These are phyloP conservation scores for Botrytis paeoniae DNA, from an alignment of 2,329 filamentous ascomycete genomes.

Conservation along the genomic window DNA sequence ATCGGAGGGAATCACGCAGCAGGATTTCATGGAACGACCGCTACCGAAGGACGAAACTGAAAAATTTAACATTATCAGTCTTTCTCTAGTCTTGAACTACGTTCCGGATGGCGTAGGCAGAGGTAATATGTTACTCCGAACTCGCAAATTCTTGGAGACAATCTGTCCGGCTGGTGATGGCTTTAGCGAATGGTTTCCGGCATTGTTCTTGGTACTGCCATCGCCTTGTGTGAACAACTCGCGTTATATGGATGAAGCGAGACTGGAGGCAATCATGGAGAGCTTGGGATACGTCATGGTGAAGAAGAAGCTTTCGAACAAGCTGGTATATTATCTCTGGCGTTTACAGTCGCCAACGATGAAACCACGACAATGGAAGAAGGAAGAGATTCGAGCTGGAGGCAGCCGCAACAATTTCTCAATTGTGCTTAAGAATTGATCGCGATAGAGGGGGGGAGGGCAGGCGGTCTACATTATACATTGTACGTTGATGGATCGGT, in stretches of 20 bases:
- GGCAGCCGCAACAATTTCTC: slow-evolving; percentile 85
- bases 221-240: slow-evolving; percentile 87
- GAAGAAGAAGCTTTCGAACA: slow-evolving; percentile 70
- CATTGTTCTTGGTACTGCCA: slow-evolving; percentile 85
- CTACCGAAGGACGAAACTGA: slow-evolving; percentile 61
- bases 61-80: slow-evolving; percentile 82
- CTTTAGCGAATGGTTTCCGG: slow-evolving; percentile 52
- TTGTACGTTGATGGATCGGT: not conserved
- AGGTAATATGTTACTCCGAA: slow-evolving; percentile 82
- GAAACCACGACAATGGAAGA: slow-evolving; percentile 45
- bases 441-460: not conserved
- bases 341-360: slow-evolving; percentile 38
- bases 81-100: slow-evolving; percentile 92
- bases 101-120: slow-evolving; percentile 73
- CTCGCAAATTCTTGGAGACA: slow-evolving; percentile 63
- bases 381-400: slow-evolving; percentile 75
- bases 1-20: slow-evolving; percentile 73
- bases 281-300: slow-evolving; percentile 68
- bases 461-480: not conserved
- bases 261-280: slow-evolving; percentile 69
- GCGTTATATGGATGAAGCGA: slow-evolving; percentile 74
- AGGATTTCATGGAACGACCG: slow-evolving; percentile 91
- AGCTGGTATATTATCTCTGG: slow-evolving; percentile 91
- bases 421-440: slow-evolving; percentile 56
- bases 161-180: slow-evolving; percentile 27